These are phyloP conservation scores for Rutstroemia sp. DNA, from an alignment of 2,329 filamentous ascomycete species.

Conservation along the genomic window DNA sequence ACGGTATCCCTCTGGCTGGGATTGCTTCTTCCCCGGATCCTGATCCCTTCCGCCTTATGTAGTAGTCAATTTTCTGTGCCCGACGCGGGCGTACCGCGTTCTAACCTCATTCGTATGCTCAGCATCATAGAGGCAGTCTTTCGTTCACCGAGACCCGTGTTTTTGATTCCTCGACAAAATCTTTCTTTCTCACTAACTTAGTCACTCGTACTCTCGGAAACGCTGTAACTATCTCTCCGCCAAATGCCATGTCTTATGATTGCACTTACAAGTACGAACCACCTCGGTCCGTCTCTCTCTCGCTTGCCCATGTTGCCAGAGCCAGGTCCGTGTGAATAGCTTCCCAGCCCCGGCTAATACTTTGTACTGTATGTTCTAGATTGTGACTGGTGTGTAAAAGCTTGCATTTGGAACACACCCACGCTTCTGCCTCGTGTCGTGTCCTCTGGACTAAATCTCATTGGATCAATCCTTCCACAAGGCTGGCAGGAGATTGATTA, in stretches of 20 bases:
- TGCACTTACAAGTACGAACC: background rate
- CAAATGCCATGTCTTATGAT: background rate
- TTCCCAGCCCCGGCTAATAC: background rate
- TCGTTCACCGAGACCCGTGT: too few relatives aligned
- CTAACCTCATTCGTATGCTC: background rate
- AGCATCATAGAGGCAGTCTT: background rate
- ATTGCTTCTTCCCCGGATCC: too few relatives aligned
- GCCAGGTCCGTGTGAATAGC: background rate
- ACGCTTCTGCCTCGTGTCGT: background rate
- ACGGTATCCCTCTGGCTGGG: too few relatives aligned
- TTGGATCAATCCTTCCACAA: background rate
- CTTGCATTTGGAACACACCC: background rate
- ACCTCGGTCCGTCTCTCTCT: background rate
- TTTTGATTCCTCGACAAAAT: too few relatives aligned
- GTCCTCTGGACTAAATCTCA: background rate
- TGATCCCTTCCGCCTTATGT: too few relatives aligned
- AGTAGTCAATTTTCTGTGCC: background rate
- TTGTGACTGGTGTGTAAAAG: background rate
- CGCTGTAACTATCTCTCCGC: too few relatives aligned
- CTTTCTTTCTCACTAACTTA: too few relatives aligned
- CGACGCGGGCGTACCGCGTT: background rate
- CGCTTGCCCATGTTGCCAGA: background rate
- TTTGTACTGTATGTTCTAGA: background rate
- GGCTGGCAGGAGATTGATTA: background rate
- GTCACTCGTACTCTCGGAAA: too few relatives aligned